phyloP scores from a whole-genome alignment of 176 grass and related monocot genomes.

The Triticum turgidum region DNA sequence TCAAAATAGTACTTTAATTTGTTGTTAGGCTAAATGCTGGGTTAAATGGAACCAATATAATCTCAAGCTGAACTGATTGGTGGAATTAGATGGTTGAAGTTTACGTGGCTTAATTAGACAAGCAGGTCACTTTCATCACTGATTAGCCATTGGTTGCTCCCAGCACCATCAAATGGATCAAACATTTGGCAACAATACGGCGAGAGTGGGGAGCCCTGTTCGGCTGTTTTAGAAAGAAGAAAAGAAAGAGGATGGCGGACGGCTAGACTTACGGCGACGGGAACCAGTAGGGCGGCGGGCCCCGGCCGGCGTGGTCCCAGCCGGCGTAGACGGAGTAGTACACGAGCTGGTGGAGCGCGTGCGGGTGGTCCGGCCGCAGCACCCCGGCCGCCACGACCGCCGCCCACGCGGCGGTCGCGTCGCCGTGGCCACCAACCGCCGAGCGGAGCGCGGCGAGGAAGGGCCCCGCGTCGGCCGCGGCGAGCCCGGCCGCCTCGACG shows the following conservation, averaged over 20 bases:
- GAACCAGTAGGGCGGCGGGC: constrained; percentile 95
- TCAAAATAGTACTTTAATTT: not conserved
- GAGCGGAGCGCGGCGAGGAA: constrained; percentile 52
- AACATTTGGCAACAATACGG: not conserved
- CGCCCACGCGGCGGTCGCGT: constrained; percentile 49
- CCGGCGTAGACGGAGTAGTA: constrained; percentile 80
- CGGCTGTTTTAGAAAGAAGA: not conserved
- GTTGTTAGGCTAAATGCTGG: not conserved
- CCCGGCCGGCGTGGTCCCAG: constrained; percentile 53
- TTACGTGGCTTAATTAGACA: not conserved
- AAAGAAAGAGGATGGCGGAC: not conserved
- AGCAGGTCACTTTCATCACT: not conserved
- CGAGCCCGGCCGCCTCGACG: constrained; percentile 51
- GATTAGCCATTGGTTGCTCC: not conserved
- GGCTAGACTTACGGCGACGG: constrained; percentile 57
- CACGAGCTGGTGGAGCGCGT: constrained; percentile 87
- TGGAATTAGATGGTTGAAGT: not conserved
- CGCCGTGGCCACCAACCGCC: not conserved
- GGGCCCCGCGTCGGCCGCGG: constrained; percentile 18
- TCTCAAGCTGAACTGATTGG: not conserved
- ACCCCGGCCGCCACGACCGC: constrained; percentile 34
- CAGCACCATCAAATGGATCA: not conserved
- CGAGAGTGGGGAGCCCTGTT: not conserved
- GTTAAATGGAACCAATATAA: not conserved
- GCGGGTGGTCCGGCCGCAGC: constrained; percentile 80